Percentiles rank a stretch among this genome's conserved stretches.
These are phyloP conservation scores for Emergomyces orientalis DNA, from an alignment of 2,329 filamentous ascomycete genomes.

Conservation along the genomic window DNA sequence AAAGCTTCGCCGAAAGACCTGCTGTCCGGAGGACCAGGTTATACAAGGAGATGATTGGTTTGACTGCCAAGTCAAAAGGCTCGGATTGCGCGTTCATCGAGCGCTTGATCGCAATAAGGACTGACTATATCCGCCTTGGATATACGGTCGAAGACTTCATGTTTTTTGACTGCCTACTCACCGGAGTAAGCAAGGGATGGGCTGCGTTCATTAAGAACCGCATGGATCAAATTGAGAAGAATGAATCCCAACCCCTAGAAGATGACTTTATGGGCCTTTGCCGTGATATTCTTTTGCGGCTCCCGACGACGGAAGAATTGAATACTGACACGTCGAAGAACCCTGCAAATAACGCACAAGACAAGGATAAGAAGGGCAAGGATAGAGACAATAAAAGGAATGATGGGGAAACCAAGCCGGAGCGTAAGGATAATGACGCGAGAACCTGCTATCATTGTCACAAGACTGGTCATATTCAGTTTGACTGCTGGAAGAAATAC, in stretches of 20 bases:
- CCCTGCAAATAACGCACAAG: background rate
- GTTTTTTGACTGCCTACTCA: background rate
- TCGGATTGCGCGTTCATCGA: background rate
- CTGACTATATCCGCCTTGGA: background rate
- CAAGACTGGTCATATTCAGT: background rate
- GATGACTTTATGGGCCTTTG: background rate
- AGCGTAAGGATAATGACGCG: background rate
- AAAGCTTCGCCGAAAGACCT: background rate
- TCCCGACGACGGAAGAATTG: rapidly evolving
- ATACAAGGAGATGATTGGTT: background rate
- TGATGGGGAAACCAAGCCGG: background rate
- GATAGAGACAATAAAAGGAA: background rate
- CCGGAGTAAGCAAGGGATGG: background rate
- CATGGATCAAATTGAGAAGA: background rate
- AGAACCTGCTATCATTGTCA: background rate
- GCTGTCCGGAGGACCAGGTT: background rate
- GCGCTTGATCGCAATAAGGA: background rate
- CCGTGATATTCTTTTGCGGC: background rate
- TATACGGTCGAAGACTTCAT: background rate
- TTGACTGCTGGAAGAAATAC: background rate
- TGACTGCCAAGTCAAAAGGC: background rate
- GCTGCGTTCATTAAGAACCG: background rate
- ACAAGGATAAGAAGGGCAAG: background rate
- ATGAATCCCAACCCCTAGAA: background rate
- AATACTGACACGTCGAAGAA: background rate